These are phyloP conservation scores for Fraxinus paxiana DNA, from an alignment of 305 asterid species.

Conservation along the genomic window DNA sequence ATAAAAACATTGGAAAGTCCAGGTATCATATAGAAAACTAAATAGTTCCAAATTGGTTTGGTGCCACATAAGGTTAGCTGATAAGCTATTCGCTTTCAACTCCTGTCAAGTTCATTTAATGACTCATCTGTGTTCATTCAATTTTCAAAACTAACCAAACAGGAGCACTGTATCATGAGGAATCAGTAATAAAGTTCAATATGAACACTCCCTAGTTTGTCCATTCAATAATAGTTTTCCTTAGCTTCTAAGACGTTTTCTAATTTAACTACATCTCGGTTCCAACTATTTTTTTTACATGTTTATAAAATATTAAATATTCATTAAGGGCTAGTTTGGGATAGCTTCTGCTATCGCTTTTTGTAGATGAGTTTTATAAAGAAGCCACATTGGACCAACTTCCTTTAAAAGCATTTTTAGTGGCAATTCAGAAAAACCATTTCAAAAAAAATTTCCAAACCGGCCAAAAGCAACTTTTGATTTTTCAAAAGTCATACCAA, in stretches of 20 bases:
- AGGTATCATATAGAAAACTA: neutral
- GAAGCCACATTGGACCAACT: neutral
- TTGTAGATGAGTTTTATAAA: neutral
- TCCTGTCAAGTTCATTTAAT: constrained; percentile 1
- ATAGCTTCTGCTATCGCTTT: neutral
- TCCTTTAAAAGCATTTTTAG: neutral
- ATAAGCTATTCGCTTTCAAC: neutral
- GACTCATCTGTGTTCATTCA: constrained; percentile 7
- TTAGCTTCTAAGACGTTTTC: constrained; percentile 3
- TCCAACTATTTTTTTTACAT: neutral
- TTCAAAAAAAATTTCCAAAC: neutral
- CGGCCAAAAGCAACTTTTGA: neutral
- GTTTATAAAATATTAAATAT: neutral
- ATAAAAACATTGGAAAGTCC: neutral
- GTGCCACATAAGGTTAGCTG: neutral
- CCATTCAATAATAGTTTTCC: neutral
- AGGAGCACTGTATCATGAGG: neutral
- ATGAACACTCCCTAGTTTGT: constrained; percentile 1
- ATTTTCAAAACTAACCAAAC: neutral
- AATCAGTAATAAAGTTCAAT: neutral
- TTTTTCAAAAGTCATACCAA: neutral
- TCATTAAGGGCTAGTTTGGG: neutral
- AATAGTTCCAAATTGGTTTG: neutral
- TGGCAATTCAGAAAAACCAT: neutral
- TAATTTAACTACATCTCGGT: neutral